phyloP scores from a whole-genome alignment of 2,329 filamentous ascomycete genomes.

The Canariomyces notabilis region DNA sequence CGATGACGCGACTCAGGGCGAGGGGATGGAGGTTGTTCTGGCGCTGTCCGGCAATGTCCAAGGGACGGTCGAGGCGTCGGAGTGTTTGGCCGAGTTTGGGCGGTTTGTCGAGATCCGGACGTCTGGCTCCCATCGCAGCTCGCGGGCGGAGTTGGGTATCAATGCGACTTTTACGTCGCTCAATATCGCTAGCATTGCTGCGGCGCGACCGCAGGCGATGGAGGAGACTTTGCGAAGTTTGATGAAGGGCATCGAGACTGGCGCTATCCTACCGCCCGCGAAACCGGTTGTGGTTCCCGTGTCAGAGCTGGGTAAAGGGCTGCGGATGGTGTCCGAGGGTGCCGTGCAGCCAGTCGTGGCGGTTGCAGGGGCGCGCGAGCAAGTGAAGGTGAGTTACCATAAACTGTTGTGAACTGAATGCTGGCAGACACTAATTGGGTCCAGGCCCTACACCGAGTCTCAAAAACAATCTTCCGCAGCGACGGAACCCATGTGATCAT shows the following conservation, averaged over 20 bases:
- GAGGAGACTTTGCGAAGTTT: conserved; percentile 12
- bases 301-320: conserved; percentile 12
- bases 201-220: conserved; percentile 14
- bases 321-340: conserved; percentile 17
- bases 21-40: conserved; percentile 21
- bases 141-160: conserved; percentile 14
- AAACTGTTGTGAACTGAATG: background rate
- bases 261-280: conserved; percentile 5
- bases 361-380: conserved; percentile 5
- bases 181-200: conserved; percentile 19
- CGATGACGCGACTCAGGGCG: conserved; percentile 13
- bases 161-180: conserved; percentile 22
- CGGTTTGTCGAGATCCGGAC: conserved; percentile 22
- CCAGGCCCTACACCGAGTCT: conserved; percentile 19
- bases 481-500: conserved; percentile 24
- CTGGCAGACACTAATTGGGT: background rate
- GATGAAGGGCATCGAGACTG: conserved; percentile 14
- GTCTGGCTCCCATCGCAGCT: conserved; percentile 9
- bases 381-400: conserved; percentile 19
- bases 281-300: conserved; percentile 11
- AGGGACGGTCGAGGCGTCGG: conserved; percentile 16
- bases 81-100: conserved; percentile 23
- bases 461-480: conserved; percentile 13
- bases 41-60: conserved; percentile 15
- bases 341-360: conserved; percentile 18